Percentiles rank a stretch among this genome's conserved stretches.
These are phyloP conservation scores for Pestalotiopsis sp. DNA, from an alignment of 2,329 filamentous ascomycete genomes.

Conservation along the genomic window DNA sequence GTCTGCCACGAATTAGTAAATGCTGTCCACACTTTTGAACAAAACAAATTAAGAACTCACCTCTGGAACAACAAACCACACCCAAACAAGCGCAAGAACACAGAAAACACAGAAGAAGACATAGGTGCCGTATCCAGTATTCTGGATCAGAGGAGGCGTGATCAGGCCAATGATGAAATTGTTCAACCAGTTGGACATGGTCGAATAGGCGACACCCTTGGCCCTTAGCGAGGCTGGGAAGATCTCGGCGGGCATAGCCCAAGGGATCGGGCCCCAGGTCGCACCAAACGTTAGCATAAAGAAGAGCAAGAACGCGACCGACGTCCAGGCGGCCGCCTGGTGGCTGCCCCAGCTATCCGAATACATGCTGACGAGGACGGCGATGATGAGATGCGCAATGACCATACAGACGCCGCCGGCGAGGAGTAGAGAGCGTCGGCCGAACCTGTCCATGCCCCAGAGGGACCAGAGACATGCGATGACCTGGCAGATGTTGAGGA, in stretches of 20 bases:
- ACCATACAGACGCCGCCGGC: constrained; percentile 53
- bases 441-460: constrained; percentile 48
- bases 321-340: constrained; percentile 55
- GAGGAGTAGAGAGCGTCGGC: constrained; percentile 45
- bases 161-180: constrained; percentile 6
- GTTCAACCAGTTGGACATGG: constrained; percentile 5
- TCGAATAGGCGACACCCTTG: neutral
- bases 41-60: neutral
- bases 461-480: constrained; percentile 51
- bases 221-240: neutral
- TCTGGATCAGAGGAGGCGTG: neutral
- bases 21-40: neutral
- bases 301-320: constrained; percentile 43
- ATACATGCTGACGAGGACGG: constrained; percentile 51
- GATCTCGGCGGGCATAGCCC: neutral
- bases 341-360: constrained; percentile 50
- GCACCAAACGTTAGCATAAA: constrained; percentile 33
- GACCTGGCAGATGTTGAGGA: constrained; percentile 46
- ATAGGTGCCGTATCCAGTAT: neutral
- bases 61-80: constrained; percentile 4
- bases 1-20: neutral
- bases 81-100: neutral
- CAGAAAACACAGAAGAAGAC: neutral
- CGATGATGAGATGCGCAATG: constrained; percentile 53
- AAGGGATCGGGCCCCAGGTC: constrained; percentile 14